A percentile compares a stretch with the other conserved stretches of the same genome.
Evolutionary conservation across 2,329 filamentous ascomycete genomes (phyloP).

Genomic region (Gaeumannomyces sp.): DNA sequence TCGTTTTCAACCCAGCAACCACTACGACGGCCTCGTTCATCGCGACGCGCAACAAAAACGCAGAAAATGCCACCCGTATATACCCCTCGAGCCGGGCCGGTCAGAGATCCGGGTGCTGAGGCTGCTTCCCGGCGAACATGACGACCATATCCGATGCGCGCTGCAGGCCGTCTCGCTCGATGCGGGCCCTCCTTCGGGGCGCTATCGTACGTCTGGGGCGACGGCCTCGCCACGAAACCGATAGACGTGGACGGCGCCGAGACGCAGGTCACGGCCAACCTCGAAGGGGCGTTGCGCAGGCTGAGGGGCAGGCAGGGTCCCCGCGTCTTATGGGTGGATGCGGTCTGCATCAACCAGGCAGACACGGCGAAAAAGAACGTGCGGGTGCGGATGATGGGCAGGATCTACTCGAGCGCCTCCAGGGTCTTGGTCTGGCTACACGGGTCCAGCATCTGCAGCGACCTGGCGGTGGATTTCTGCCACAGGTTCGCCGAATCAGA

Average conservation of each 20-base stretch:
- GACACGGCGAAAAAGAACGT: slow-evolving; percentile 7
- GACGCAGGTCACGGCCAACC: slow-evolving; percentile 4
- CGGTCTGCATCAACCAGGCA: background rate
- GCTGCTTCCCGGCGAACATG: background rate
- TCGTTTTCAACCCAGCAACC: no score
- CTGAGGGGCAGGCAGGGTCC: background rate
- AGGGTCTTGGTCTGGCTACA: slow-evolving; percentile 11
- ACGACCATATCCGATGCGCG: background rate
- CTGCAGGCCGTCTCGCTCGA: background rate
- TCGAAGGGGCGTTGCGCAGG: slow-evolving; percentile 3
- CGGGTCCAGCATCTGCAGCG: background rate
- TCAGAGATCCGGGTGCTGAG: no score
- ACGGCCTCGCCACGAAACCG: background rate
- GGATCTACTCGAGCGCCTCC: slow-evolving; percentile 5
- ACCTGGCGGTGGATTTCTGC: background rate
- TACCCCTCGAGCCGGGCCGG: no score
- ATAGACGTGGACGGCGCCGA: slow-evolving; percentile 1
- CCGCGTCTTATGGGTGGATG: slow-evolving; percentile 10
- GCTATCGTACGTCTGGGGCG: slow-evolving; percentile 10
- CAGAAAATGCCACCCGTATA: no score
- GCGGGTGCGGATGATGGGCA: slow-evolving; percentile 11
- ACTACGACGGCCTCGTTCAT: no score
- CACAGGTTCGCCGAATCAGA: no score
- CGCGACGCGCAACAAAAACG: no score
- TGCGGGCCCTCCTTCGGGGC: slow-evolving; percentile 2